Percentiles rank a stretch among this genome's conserved stretches.
Conservation (phyloP, 768 basidiomycete species). For the Lactifluus rugatus region DNA sequence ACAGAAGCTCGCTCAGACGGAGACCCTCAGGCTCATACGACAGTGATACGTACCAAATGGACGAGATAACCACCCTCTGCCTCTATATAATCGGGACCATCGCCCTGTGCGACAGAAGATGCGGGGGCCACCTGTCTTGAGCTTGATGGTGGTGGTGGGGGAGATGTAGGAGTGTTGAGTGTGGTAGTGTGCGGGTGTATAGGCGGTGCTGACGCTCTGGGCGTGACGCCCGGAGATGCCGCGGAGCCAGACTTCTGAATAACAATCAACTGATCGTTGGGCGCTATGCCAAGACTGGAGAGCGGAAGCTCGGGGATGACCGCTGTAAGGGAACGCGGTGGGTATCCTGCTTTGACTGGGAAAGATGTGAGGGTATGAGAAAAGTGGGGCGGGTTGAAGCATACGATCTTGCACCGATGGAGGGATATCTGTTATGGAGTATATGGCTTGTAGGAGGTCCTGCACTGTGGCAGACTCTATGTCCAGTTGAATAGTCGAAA, state of each 20-base stretch:
- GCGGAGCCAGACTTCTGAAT: slow-evolving; percentile 31
- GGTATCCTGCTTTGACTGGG: slow-evolving; percentile 77
- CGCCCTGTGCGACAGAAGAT: slow-evolving; percentile 19
- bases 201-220: slow-evolving; percentile 15
- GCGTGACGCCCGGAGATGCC: slow-evolving; percentile 13
- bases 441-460: slow-evolving; percentile 69
- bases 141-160: slow-evolving; percentile 17
- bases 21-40: background rate
- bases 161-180: slow-evolving; percentile 21
- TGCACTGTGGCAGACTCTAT: slow-evolving; percentile 53
- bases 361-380: background rate
- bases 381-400: slow-evolving; percentile 23
- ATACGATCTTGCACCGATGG: slow-evolving; percentile 71
- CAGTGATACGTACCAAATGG: slow-evolving; percentile 47
- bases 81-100: slow-evolving; percentile 48
- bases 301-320: slow-evolving; percentile 66
- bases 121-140: slow-evolving; percentile 19
- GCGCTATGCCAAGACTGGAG: slow-evolving; percentile 62
- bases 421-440: slow-evolving; percentile 53
- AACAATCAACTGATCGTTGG: slow-evolving; percentile 85
- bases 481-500: slow-evolving; percentile 65
- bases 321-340: slow-evolving; percentile 56
- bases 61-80: slow-evolving; percentile 57
- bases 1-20: slow-evolving; percentile 2
- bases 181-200: slow-evolving; percentile 20